Percentiles rank a stretch among this genome's conserved stretches.
These are phyloP conservation scores for Lichenothelia convexa DNA, from an alignment of 495 filamentous ascomycete genomes.

Conservation along the genomic window DNA sequence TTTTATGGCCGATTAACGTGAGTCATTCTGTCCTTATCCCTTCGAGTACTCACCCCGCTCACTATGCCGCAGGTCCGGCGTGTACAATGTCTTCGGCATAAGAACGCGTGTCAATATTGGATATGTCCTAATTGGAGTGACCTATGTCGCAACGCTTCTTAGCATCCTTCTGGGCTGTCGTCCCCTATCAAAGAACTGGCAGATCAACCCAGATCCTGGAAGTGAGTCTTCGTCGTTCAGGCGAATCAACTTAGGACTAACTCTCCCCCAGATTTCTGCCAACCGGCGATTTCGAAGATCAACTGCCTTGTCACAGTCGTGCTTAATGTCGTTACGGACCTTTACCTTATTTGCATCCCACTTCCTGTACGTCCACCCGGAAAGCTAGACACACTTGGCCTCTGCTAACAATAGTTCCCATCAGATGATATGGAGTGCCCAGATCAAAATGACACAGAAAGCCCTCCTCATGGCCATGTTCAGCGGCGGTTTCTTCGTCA, in stretches of 20 bases:
- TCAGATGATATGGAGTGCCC: conserved; percentile 37
- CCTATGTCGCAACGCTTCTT: conserved; percentile 35
- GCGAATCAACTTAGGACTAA: no score
- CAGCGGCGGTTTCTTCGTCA: conserved; percentile 39
- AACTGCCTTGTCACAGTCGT: conserved; percentile 30
- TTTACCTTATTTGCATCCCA: conserved; percentile 38
- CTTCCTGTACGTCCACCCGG: conserved; percentile 28
- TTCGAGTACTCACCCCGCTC: conserved; percentile 1
- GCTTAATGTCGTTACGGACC: conserved; percentile 34
- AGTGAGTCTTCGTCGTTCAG: conserved; percentile 24
- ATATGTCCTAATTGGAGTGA: conserved; percentile 30
- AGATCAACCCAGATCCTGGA: conserved; percentile 38
- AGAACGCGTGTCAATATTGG: conserved; percentile 31
- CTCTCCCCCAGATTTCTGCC: conserved; percentile 24
- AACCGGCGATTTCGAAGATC: conserved; percentile 30
- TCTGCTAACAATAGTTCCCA: no score
- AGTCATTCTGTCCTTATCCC: conserved; percentile 11
- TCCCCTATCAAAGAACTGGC: conserved; percentile 37
- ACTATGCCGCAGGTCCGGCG: conserved; percentile 23
- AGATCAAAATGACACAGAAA: conserved; percentile 32
- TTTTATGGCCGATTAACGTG: conserved; percentile 47
- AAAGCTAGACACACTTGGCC: no score
- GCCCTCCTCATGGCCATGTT: conserved; percentile 36
- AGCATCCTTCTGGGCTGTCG: conserved; percentile 35
- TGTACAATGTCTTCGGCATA: conserved; percentile 31